These are phyloP conservation scores for Collybiopsis luxurians DNA, from an alignment of 768 basidiomycete genomes.

Conservation along the genomic window DNA sequence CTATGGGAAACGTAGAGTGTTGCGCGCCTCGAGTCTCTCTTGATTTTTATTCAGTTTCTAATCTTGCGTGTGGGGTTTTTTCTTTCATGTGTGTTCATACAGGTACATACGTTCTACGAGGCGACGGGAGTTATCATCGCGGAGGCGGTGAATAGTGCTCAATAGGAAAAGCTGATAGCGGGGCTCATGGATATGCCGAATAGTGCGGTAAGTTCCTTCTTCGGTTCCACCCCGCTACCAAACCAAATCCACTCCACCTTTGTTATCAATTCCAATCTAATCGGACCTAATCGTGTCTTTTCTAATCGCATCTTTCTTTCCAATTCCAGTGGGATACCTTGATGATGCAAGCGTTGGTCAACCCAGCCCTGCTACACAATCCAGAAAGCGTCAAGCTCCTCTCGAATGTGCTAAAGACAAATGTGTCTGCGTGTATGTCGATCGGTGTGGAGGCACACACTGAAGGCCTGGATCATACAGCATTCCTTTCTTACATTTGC, in stretches of 20 bases:
- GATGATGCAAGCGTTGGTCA: conserved; percentile 70
- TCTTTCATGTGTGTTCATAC: no score
- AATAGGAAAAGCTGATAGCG: conserved; percentile 75
- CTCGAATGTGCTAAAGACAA: conserved; percentile 76
- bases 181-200: conserved; percentile 80
- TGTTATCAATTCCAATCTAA: no score
- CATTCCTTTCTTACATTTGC: no score
- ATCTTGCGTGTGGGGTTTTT: no score
- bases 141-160: conserved; percentile 74
- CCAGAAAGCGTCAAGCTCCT: conserved; percentile 75
- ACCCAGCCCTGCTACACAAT: conserved; percentile 58
- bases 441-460: conserved; percentile 77
- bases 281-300: no score
- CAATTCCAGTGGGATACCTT: conserved; percentile 79
- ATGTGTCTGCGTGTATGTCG: conserved; percentile 67
- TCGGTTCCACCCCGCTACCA: no score
- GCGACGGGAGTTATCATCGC: conserved; percentile 83
- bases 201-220: conserved; percentile 42
- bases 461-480: no score
- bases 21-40: no score
- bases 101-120: conserved; percentile 79
- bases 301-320: no score
- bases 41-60: no score
- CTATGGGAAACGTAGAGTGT: no score
- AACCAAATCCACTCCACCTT: no score